These are phyloP conservation scores for Plasmodium reichenowi DNA, from an alignment of 169 alveolate genomes.

Conservation along the genomic window DNA sequence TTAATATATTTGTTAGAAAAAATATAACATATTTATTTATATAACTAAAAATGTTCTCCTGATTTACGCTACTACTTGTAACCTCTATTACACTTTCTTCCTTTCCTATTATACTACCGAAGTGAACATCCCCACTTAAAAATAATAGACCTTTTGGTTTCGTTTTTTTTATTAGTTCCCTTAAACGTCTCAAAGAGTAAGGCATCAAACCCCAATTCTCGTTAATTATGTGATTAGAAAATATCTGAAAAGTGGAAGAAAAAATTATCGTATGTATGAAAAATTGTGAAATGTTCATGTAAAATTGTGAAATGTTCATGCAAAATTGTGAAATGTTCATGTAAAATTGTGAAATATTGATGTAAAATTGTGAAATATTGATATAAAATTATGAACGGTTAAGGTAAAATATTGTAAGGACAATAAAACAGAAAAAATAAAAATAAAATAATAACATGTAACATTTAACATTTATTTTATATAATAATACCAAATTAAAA, in stretches of 20 bases:
- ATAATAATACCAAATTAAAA: too few species aligned
- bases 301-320: background rate
- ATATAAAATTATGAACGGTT: too few species aligned
- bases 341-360: background rate
- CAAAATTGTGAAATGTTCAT: background rate
- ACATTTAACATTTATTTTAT: too few species aligned
- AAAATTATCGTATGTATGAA: background rate
- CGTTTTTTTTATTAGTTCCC: slow-evolving; percentile 80
- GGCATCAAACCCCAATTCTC: slow-evolving; percentile 91
- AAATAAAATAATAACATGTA: too few species aligned
- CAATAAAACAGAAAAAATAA: too few species aligned
- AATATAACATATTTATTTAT: slow-evolving; percentile 39
- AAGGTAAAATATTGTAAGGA: too few species aligned
- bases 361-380: background rate
- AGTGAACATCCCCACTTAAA: slow-evolving; percentile 91
- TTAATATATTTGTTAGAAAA: slow-evolving; percentile 9
- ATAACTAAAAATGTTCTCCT: slow-evolving; percentile 40
- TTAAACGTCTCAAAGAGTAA: slow-evolving; percentile 81
- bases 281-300: background rate
- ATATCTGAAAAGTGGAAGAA: slow-evolving; percentile 30
- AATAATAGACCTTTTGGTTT: slow-evolving; percentile 86
- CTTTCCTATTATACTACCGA: slow-evolving; percentile 77
- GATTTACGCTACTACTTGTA: slow-evolving; percentile 69
- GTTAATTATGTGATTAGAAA: slow-evolving; percentile 76
- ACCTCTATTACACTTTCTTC: slow-evolving; percentile 78